Evolutionary conservation across 208 protist species (phyloP).

Genomic region (Acanthamoeba culbertsoni): DNA sequence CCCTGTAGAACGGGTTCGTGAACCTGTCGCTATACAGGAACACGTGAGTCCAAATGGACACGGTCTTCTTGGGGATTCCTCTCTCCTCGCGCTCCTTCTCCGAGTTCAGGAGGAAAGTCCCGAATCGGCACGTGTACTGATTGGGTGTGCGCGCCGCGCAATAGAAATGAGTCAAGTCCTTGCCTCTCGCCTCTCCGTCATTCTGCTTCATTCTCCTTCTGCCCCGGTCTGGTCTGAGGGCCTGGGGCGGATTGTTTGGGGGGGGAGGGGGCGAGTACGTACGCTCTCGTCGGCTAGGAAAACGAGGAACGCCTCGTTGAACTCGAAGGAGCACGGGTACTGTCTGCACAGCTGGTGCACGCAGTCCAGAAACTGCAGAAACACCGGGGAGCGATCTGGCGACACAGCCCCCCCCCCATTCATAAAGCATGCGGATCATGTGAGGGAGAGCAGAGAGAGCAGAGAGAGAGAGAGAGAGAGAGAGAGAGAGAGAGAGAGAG

Average conservation of each 20-base stretch:
- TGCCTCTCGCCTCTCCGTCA: too few species aligned
- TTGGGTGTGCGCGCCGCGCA: constrained; percentile 80
- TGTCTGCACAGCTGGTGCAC: constrained; percentile 88
- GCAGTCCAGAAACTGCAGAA: constrained; percentile 90
- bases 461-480: too few species aligned
- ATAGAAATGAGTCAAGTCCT: background rate
- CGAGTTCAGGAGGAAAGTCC: background rate
- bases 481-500: too few species aligned
- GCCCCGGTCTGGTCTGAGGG: too few species aligned
- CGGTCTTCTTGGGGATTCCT: background rate
- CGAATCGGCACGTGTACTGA: constrained; percentile 83
- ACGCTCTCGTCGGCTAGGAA: background rate
- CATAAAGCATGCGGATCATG: too few species aligned
- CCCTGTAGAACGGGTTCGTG: background rate
- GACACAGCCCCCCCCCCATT: too few species aligned
- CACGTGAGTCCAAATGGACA: background rate
- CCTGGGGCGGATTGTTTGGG: too few species aligned
- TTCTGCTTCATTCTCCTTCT: too few species aligned
- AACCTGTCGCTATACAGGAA: background rate
- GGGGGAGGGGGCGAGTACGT: background rate
- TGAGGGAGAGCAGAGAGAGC: too few species aligned
- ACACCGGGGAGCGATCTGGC: constrained; percentile 87
- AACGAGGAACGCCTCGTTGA: constrained; percentile 84
- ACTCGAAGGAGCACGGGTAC: constrained; percentile 88
- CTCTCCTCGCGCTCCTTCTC: background rate